Percentiles rank a stretch among this genome's conserved stretches.
Conservation (phyloP, 805 yeast species). For the Cyberlindnera petersonii region DNA sequence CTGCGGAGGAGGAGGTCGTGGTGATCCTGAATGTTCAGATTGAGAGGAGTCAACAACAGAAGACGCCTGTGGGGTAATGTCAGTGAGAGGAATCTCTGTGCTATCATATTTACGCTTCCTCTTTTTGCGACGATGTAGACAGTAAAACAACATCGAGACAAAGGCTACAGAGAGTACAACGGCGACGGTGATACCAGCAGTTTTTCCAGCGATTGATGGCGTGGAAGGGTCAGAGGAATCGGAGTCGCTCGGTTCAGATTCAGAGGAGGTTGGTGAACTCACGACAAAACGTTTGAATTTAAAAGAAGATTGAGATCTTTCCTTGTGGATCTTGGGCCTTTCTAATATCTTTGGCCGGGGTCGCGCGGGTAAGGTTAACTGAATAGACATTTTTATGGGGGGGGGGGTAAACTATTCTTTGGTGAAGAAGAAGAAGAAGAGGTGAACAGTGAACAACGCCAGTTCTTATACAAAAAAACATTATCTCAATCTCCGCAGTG, state of each 20-base stretch:
- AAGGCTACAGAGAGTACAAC: not conserved
- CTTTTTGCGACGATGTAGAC: conserved; percentile 3
- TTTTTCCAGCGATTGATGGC: conserved; percentile 2
- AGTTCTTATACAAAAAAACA: too few relatives aligned
- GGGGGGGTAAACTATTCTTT: too few relatives aligned
- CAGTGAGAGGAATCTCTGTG: not conserved
- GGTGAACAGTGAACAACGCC: too few relatives aligned
- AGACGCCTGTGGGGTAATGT: not conserved
- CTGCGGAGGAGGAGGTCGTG: not conserved
- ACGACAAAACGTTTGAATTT: too few relatives aligned
- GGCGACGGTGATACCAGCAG: conserved; percentile 4
- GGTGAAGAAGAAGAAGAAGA: too few relatives aligned
- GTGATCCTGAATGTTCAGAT: not conserved
- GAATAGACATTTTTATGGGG: not conserved
- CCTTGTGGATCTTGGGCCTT: too few relatives aligned
- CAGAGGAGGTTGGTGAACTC: too few relatives aligned
- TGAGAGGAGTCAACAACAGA: not conserved
- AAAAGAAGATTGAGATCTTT: too few relatives aligned
- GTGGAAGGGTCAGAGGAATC: not conserved
- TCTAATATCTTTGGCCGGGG: conserved; percentile 5
- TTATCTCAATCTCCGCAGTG: too few relatives aligned
- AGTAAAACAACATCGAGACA: not conserved
- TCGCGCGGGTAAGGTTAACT: conserved; percentile 2
- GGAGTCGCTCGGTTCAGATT: not conserved
- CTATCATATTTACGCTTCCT: not conserved